phyloP scores from a whole-genome alignment of 2,329 filamentous ascomycete genomes.

The Domatiomyces catenatus region DNA sequence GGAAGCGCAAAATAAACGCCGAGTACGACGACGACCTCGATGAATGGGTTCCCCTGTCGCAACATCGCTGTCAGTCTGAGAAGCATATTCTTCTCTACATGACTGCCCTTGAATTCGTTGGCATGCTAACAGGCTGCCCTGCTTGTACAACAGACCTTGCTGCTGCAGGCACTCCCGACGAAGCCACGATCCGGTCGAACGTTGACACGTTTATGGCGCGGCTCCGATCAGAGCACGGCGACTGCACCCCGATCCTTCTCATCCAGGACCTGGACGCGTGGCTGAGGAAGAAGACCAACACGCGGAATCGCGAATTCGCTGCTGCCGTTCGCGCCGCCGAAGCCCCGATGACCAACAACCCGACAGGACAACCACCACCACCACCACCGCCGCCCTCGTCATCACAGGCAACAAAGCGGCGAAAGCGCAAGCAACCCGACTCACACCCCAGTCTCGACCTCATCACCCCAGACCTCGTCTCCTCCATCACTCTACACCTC shows the following conservation, averaged over 20 bases:
- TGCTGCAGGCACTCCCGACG: conserved; percentile 1
- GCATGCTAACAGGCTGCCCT: conserved; percentile 29
- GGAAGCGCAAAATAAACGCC: conserved; percentile 53
- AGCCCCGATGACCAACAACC: conserved; percentile 21
- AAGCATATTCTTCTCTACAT: conserved; percentile 48
- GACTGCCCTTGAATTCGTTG: conserved; percentile 49
- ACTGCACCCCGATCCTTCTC: conserved; percentile 48
- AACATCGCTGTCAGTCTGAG: not conserved
- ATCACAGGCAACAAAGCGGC: conserved; percentile 16
- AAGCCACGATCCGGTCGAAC: conserved; percentile 28
- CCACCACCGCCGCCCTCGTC: conserved; percentile 12
- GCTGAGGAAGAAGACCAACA: conserved; percentile 53
- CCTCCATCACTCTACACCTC: conserved; percentile 54
- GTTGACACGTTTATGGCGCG: conserved; percentile 44
- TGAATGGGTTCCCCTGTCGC: conserved; percentile 46
- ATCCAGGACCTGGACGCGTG: conserved; percentile 53
- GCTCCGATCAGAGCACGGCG: conserved; percentile 40
- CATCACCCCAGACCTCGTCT: conserved; percentile 52
- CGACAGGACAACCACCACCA: conserved; percentile 3
- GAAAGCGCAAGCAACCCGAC: conserved; percentile 28
- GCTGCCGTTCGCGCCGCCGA: conserved; percentile 44
- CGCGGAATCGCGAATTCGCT: conserved; percentile 52
- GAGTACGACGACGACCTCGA: conserved; percentile 45
- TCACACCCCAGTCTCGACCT: conserved; percentile 25
- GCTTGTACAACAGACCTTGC: conserved; percentile 19